A percentile compares a stretch with the other conserved stretches of the same genome.
These are phyloP conservation scores for Stagonosporopsis chrysanthemi DNA, from an alignment of 2,329 filamentous ascomycete species.

Conservation along the genomic window DNA sequence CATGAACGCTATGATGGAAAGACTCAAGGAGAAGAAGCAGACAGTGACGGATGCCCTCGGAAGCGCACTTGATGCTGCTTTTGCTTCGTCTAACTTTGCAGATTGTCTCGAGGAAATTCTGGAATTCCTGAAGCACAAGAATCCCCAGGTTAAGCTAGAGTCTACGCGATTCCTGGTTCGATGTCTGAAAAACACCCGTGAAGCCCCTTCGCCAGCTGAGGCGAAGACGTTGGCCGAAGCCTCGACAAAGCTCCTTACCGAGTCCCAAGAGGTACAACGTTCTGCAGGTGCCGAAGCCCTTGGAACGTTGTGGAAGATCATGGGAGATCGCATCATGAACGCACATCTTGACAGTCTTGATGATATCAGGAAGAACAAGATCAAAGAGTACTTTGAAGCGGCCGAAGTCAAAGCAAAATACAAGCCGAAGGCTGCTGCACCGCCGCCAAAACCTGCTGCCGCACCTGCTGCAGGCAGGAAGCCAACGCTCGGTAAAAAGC, in stretches of 20 bases:
- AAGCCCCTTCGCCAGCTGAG: slow-evolving; percentile 84
- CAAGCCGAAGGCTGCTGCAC: slow-evolving; percentile 80
- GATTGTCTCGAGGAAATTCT: slow-evolving; percentile 93
- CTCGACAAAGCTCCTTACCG: slow-evolving; percentile 86
- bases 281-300: slow-evolving; percentile 90
- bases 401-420: slow-evolving; percentile 89
- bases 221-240: slow-evolving; percentile 85
- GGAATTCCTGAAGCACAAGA: slow-evolving; percentile 88
- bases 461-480: slow-evolving; percentile 52
- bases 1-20: slow-evolving; percentile 90
- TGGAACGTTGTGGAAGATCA: slow-evolving; percentile 97
- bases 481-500: slow-evolving; percentile 58
- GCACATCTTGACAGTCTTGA: slow-evolving; percentile 89
- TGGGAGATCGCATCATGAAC: slow-evolving; percentile 95
- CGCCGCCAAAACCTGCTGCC: slow-evolving; percentile 64
- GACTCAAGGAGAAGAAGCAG: slow-evolving; percentile 96
- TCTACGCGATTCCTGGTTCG: slow-evolving; percentile 93
- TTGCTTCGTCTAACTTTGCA: slow-evolving; percentile 71
- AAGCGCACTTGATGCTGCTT: slow-evolving; percentile 78
- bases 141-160: slow-evolving; percentile 96
- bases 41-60: slow-evolving; percentile 87
- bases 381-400: slow-evolving; percentile 87
- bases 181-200: slow-evolving; percentile 80
- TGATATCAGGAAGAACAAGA: slow-evolving; percentile 93
- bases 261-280: slow-evolving; percentile 84